Conservation (phyloP, 768 basidiomycete species). For the Suillus ampliporus region DNA sequence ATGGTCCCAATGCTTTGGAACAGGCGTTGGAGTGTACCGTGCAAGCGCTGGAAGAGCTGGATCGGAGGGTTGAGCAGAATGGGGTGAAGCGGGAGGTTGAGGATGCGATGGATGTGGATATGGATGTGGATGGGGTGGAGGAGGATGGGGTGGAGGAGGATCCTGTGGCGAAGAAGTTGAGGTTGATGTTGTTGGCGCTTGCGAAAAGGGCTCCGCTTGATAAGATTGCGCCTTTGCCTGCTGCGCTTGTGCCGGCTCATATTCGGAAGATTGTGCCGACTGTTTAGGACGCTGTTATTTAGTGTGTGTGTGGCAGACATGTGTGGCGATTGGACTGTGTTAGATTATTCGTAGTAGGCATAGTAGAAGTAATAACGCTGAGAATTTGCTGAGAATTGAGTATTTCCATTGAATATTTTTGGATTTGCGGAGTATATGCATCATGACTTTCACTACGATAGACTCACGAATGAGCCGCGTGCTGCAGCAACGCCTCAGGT, state of each 20-base stretch:
- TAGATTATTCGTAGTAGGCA: neutral
- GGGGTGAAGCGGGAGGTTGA: slow-evolving; percentile 16
- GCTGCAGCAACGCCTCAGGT: too few species aligned
- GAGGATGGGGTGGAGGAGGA: slow-evolving; percentile 56
- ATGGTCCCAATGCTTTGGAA: slow-evolving; percentile 55
- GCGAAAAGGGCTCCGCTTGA: slow-evolving; percentile 81
- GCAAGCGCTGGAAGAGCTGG: slow-evolving; percentile 52
- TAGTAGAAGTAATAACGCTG: neutral
- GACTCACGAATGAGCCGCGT: too few species aligned
- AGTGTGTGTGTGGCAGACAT: neutral
- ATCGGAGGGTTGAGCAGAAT: slow-evolving; percentile 31
- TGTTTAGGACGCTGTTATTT: slow-evolving; percentile 13
- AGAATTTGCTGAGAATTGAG: too few species aligned
- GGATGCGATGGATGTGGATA: slow-evolving; percentile 25
- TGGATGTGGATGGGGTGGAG: slow-evolving; percentile 22
- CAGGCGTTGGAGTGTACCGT: slow-evolving; percentile 65
- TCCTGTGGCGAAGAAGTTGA: slow-evolving; percentile 56
- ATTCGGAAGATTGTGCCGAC: slow-evolving; percentile 70
- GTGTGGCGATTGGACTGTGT: neutral
- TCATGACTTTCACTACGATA: too few species aligned
- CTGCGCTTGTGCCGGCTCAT: slow-evolving; percentile 68
- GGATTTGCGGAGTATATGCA: too few species aligned
- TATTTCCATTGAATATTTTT: too few species aligned
- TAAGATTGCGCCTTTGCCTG: slow-evolving; percentile 66
- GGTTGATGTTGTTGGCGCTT: slow-evolving; percentile 77